Evolutionary conservation across 441 rosid species (phyloP).

Genomic region (Aleurites moluccanus): DNA sequence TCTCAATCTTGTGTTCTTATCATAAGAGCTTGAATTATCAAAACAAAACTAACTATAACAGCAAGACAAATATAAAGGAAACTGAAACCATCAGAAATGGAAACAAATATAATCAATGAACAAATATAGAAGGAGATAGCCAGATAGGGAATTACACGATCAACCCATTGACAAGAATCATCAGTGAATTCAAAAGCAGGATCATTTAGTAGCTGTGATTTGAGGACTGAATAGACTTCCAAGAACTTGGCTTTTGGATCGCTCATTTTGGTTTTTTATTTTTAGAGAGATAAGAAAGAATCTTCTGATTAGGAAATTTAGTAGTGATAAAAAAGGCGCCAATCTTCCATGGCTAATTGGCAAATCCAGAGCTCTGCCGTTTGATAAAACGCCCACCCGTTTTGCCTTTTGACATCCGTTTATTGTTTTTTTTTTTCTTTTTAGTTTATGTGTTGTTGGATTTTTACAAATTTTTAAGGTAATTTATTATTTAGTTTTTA

Average conservation of each 20-base stretch:
- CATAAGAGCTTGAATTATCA: not conserved
- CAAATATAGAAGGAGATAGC: not conserved
- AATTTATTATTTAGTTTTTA: no score
- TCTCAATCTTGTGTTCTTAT: not conserved
- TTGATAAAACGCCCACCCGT: no score
- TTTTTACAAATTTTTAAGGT: no score
- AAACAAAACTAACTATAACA: not conserved
- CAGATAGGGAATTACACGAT: constrained; percentile 25
- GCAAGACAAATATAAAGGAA: not conserved
- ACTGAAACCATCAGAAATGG: not conserved
- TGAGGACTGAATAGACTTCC: constrained; percentile 37
- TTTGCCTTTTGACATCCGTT: no score
- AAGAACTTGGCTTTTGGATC: constrained; percentile 36
- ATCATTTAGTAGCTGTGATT: constrained; percentile 46
- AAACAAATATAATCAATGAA: not conserved
- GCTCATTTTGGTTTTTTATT: constrained; percentile 18
- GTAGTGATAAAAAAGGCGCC: no score
- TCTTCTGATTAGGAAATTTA: no score
- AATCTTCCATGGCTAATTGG: no score
- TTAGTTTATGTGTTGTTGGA: no score
- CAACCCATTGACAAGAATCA: constrained; percentile 46
- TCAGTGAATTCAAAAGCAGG: constrained; percentile 48
- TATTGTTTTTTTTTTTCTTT: no score
- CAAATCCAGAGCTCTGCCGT: no score
- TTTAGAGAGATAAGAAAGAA: not conserved